Conservation (phyloP, 2,329 filamentous ascomycete species). For the Microascus cirrosus region DNA sequence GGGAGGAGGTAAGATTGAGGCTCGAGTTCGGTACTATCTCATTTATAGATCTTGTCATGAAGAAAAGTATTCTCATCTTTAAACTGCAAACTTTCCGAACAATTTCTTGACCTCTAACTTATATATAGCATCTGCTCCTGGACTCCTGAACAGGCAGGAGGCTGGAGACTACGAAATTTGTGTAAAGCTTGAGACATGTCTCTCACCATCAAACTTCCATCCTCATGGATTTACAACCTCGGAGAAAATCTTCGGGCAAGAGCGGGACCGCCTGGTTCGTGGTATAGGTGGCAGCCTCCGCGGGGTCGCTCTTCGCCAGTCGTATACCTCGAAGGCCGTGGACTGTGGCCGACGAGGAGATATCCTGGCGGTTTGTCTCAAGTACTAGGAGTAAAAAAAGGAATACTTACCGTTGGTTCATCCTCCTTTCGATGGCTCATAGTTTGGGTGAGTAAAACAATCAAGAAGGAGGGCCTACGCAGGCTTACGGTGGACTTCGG, state of each 20-base stretch:
- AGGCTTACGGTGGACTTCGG: conserved; percentile 39
- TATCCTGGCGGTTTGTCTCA: conserved; percentile 56
- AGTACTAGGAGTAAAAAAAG: not conserved
- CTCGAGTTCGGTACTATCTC: not conserved
- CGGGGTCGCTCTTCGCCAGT: conserved; percentile 69
- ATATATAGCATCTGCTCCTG: not conserved
- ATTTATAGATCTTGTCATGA: not conserved
- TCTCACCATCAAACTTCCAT: conserved; percentile 79
- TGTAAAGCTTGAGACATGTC: conserved; percentile 34
- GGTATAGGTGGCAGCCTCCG: conserved; percentile 22
- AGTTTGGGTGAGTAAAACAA: not conserved
- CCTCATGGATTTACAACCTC: conserved; percentile 52
- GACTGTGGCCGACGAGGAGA: conserved; percentile 70
- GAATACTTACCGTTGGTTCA: not conserved
- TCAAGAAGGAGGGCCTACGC: not conserved
- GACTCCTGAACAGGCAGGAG: too few species aligned
- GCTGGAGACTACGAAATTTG: too few species aligned
- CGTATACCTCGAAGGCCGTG: conserved; percentile 88
- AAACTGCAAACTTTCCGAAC: too few species aligned
- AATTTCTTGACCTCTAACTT: not conserved
- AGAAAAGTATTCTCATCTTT: not conserved
- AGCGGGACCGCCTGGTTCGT: conserved; percentile 35
- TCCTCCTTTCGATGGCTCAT: not conserved
- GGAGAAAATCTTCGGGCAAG: conserved; percentile 75
- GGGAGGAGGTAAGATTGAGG: not conserved